A percentile compares a stretch with the other conserved stretches of the same genome.
Evolutionary conservation across 1,284 basidiomycete species (phyloP).

Genomic region (Apiotrichum mycotoxinovorans): DNA sequence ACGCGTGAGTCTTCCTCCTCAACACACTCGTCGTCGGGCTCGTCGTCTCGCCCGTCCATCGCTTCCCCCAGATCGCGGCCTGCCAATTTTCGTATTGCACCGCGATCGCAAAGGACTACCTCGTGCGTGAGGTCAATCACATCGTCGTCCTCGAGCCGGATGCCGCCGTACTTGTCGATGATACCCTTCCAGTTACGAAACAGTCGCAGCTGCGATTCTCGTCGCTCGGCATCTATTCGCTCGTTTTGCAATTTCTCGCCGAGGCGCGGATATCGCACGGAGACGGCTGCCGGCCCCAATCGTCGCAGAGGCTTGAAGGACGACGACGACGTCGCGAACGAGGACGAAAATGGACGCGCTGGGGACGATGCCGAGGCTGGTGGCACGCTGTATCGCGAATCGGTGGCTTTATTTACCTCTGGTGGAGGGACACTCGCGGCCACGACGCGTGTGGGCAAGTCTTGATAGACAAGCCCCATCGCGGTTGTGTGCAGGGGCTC

Average conservation of each 20-base stretch:
- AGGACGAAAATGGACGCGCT: no score
- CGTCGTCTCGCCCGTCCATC: neutral
- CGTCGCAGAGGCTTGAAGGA: no score
- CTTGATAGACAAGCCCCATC: neutral
- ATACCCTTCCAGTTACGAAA: conserved; percentile 38
- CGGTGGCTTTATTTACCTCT: neutral
- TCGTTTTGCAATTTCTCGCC: neutral
- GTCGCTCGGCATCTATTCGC: neutral
- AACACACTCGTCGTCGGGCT: conserved; percentile 16
- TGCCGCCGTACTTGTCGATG: conserved; percentile 36
- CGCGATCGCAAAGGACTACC: conserved; percentile 32
- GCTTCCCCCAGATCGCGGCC: conserved; percentile 22
- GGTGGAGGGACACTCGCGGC: neutral
- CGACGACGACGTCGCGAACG: no score
- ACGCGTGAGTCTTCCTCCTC: conserved; percentile 6
- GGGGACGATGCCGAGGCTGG: neutral
- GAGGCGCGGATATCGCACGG: no score
- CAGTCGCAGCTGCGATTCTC: neutral
- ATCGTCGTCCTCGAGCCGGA: conserved; percentile 46
- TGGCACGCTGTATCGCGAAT: neutral
- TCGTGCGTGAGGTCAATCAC: conserved; percentile 44
- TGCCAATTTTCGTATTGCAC: conserved; percentile 21
- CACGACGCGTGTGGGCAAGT: neutral
- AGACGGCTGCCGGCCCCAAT: no score
- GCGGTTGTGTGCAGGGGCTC: neutral